These are phyloP conservation scores for Musa troglodytarum DNA, from an alignment of 176 grass and related monocot genomes.

Conservation along the genomic window DNA sequence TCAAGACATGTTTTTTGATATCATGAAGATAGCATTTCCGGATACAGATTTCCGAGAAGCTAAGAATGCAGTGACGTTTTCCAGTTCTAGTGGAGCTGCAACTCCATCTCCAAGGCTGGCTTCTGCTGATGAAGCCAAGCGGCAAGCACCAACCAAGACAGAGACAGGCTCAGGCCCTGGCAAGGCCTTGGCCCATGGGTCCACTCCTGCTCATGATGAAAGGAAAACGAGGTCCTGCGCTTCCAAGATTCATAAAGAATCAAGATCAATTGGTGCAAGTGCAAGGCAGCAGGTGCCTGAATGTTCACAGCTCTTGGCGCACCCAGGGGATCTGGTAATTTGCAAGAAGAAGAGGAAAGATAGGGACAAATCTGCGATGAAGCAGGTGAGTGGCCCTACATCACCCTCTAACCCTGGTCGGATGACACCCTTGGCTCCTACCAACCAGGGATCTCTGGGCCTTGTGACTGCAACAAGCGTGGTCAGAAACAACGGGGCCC, in stretches of 20 bases:
- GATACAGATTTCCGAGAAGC: slow-evolving; percentile 82
- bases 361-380: slow-evolving; percentile 31
- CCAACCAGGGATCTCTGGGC: slow-evolving; percentile 41
- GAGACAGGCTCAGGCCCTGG: slow-evolving; percentile 29
- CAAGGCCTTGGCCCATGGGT: slow-evolving; percentile 23
- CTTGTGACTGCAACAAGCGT: slow-evolving; percentile 25
- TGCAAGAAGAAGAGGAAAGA: slow-evolving; percentile 94
- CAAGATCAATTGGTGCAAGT: slow-evolving; percentile 22
- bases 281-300: slow-evolving; percentile 32
- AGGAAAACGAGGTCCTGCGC: slow-evolving; percentile 15
- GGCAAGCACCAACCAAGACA: slow-evolving; percentile 23
- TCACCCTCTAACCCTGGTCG: slow-evolving; percentile 62
- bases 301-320: slow-evolving; percentile 30
- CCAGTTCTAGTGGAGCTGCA: slow-evolving; percentile 34
- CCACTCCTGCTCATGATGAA: slow-evolving; percentile 15
- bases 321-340: slow-evolving; percentile 80
- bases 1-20: slow-evolving; percentile 80
- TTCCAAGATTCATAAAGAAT: slow-evolving; percentile 54
- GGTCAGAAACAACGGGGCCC: slow-evolving; percentile 32
- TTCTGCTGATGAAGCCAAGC: slow-evolving; percentile 29
- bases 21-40: slow-evolving; percentile 98
- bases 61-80: slow-evolving; percentile 47
- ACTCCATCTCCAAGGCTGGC: slow-evolving; percentile 9
- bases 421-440: slow-evolving; percentile 38
- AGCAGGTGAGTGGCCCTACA: slow-evolving; percentile 10